Base-by-base conservation (phyloP, 2,329 filamentous ascomycete genomes). In the Claviceps africana region DNA sequence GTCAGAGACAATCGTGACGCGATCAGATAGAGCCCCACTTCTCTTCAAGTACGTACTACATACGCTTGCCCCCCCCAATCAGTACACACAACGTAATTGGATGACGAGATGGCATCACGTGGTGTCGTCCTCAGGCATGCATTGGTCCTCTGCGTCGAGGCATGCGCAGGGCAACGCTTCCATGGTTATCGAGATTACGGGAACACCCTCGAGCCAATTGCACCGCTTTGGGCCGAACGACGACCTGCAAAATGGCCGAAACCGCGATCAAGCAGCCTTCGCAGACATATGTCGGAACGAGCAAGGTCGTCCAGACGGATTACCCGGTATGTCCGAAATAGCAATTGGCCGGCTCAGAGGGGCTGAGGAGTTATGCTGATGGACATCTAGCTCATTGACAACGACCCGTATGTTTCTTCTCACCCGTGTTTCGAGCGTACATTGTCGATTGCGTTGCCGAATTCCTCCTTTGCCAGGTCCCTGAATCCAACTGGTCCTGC, bases 331-430 rank as follows among this genome's bases (percentile, higher is more conserved):
- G 87, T 75, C 52, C 53, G 30, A 51, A 51, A 7, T 47, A 5
- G 17, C 56, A 50, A 55, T 57, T 58, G 57, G 31, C 51, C 54
- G 57, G 56, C 62, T 60, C 58, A 15, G 15, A 28, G 28, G 31
- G 11, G 53, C 53, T n/a, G 19, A 50, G 31, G 2, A 13, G 13
- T 46, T 46, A 44, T 39, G 42, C 55, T 60, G 57, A 62, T 53
- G 47, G 55, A 54, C 57, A 64, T 64, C 60, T 72, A 98, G 93
- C 86, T 97, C 74, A 97, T 98, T 72, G 93, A 98, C 76, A 94
- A 88, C 75, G 93, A 98, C 72, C 93, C 93, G 90, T 96, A 90
- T 53, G 67, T 68, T 46, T 35, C 44, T 31, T 15, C 35, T 4
- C 4, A 17, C 22, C 35, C 33, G 17, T n/a, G 22, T 15, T 21